A percentile compares a stretch with the other conserved stretches of the same genome.
Conservation (phyloP, 2,329 filamentous ascomycete species). For the Paracoccidioides lutzii region DNA sequence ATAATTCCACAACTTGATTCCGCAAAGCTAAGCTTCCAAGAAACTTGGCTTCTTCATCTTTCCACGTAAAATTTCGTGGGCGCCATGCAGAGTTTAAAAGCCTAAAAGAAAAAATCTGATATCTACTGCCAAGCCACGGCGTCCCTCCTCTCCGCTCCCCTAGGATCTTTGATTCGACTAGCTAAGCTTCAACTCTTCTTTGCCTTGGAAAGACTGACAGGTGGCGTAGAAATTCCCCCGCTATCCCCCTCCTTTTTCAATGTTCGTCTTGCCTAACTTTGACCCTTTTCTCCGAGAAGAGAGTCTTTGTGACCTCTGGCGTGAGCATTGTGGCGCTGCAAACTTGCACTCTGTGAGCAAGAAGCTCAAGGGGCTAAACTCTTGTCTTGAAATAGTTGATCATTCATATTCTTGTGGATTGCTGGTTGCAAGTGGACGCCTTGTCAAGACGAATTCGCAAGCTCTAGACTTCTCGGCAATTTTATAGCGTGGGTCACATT, state of each 20-base stretch:
- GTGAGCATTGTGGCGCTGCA: not conserved
- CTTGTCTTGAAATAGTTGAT: too few relatives aligned
- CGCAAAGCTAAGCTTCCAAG: not conserved
- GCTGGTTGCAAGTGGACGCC: not conserved
- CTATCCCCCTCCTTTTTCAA: too few relatives aligned
- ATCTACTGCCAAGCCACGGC: not conserved
- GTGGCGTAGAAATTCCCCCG: not conserved
- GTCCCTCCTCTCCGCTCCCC: not conserved
- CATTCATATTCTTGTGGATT: not conserved
- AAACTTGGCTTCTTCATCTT: too few relatives aligned
- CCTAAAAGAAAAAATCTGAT: not conserved
- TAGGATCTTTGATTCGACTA: too few relatives aligned
- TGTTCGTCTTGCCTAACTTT: not conserved
- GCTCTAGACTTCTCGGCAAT: not conserved
- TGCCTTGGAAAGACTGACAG: not conserved
- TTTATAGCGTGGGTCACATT: not conserved
- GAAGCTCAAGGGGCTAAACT: too few relatives aligned
- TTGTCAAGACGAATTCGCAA: not conserved
- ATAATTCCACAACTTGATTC: not conserved
- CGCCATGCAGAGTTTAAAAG: not conserved
- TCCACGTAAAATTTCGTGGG: not conserved
- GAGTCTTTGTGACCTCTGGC: not conserved
- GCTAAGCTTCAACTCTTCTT: not conserved
- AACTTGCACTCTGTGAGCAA: too few relatives aligned
- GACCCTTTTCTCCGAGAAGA: not conserved